Conservation (phyloP, 768 basidiomycete species). For the Trametes coccinea region DNA sequence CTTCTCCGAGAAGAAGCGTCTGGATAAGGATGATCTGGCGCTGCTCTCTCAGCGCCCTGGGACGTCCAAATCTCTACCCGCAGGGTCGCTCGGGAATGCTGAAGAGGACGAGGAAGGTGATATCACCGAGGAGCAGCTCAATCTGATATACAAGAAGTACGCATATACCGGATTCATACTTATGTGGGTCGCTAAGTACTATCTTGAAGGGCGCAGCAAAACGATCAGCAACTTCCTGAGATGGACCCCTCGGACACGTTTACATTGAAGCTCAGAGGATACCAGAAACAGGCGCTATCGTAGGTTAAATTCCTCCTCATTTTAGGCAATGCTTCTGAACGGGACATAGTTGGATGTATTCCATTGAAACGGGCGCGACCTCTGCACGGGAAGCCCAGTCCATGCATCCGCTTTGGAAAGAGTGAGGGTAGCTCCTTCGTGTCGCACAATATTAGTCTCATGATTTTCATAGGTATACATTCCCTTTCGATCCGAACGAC, state of each 20-base stretch:
- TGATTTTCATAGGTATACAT: constrained; percentile 57
- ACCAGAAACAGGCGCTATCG: constrained; percentile 92
- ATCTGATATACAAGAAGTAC: constrained; percentile 83
- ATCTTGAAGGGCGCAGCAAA: constrained; percentile 70
- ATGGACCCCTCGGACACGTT: constrained; percentile 85
- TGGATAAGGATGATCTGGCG: constrained; percentile 44
- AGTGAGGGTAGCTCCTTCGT: constrained; percentile 49
- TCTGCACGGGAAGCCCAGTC: constrained; percentile 69
- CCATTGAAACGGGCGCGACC: constrained; percentile 73
- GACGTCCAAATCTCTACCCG: constrained; percentile 25
- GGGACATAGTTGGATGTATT: constrained; percentile 80
- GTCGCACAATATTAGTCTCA: constrained; percentile 9
- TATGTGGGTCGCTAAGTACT: not conserved
- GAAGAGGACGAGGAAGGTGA: constrained; percentile 81
- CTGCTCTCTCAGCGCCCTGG: constrained; percentile 36
- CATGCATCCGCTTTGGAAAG: constrained; percentile 94
- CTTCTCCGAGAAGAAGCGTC: constrained; percentile 26
- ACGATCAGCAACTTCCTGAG: constrained; percentile 73
- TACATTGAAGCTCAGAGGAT: constrained; percentile 70
- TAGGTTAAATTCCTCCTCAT: constrained; percentile 35
- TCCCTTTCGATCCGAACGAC: constrained; percentile 59
- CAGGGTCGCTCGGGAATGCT: constrained; percentile 56
- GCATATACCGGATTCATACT: constrained; percentile 10
- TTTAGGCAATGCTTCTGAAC: not conserved
- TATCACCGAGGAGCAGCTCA: constrained; percentile 76